Evolutionary conservation across 2,329 filamentous ascomycete genomes (phyloP), one percentile per base, ranked within the genome.

Genomic region (Onygenales sp.): DNA sequence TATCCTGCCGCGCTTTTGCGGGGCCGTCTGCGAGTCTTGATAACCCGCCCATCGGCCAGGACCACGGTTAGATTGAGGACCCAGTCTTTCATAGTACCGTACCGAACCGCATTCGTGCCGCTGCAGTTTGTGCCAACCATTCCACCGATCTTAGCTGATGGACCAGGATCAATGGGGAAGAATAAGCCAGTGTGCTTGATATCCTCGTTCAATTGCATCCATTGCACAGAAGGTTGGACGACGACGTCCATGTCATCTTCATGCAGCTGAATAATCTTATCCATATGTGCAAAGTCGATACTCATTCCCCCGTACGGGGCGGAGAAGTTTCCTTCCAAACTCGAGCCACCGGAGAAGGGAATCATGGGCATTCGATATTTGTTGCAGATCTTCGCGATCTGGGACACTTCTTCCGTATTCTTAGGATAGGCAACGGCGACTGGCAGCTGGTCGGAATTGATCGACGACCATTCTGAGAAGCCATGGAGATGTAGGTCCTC

Each of bases 191-290:
- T 84, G 40, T 81, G 77, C 68, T 86, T 81, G 63, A 87, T 83
- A 48, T 83, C 77, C 58, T 86, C 82, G 62, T 96, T 96, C 54
- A 96, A 73, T 51, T 87, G 83, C 79, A 94, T 90, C 90, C 90
- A 96, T n/a, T 86, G 85, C 8, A 96, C 85, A 6, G 87, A 87
- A 2, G 91, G 91, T 67, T 96, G 91, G 2, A 96, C 89, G 4
- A 95, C 87, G 49, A 95, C 78, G 62, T 96, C 91, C 87, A 95
- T 89, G 66, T 95, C 91, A 3, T 88, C 85, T 60, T 87, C 84
- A 67, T 95, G 86, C 53, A 95, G 77, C 52, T 84, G 77, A 33
- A 96, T 61, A 31, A 95, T 86, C 62, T 84, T 76, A 66, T 95
- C 86, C 91, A 96, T 96, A 63, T 82, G 82, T 1, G 83, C 81